Evolutionary conservation across 768 basidiomycete species (phyloP).

Genomic region (Pleurotus giganteus): DNA sequence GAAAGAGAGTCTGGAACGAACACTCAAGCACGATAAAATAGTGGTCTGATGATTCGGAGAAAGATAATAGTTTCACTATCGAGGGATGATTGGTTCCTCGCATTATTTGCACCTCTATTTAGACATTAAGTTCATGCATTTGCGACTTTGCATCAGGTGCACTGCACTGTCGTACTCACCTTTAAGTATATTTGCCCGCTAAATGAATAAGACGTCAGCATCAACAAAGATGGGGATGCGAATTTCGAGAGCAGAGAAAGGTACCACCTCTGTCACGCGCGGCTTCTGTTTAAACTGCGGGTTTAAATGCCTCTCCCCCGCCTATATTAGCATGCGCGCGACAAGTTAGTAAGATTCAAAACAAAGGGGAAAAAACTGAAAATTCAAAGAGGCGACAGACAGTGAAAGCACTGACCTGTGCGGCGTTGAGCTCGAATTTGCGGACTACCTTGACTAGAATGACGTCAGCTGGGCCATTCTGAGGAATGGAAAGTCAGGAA

Average conservation of each 20-base stretch:
- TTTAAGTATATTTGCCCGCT: constrained; percentile 99
- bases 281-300: constrained; percentile 95
- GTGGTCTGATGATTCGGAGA: constrained; percentile 89
- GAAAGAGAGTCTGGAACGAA: constrained; percentile 38
- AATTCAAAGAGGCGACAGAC: constrained; percentile 12
- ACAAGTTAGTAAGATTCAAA: constrained; percentile 21
- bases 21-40: constrained; percentile 94
- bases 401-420: constrained; percentile 69
- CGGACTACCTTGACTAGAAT: constrained; percentile 87
- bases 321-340: constrained; percentile 48
- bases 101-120: constrained; percentile 99
- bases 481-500: constrained; percentile 18
- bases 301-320: constrained; percentile 91
- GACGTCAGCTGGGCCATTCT: constrained; percentile 17
- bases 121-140: constrained; percentile 12
- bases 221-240: constrained; percentile 9
- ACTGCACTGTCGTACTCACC: constrained; percentile 38
- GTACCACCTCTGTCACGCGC: constrained; percentile 94
- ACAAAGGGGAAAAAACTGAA: constrained; percentile 21
- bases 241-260: constrained; percentile 21
- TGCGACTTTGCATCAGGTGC: background rate
- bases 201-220: constrained; percentile 15
- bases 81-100: constrained; percentile 89
- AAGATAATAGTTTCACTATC: constrained; percentile 88
- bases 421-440: constrained; percentile 87